Evolutionary conservation across 805 yeast genomes (phyloP).

Genomic region (Nakazawaea siamensis): DNA sequence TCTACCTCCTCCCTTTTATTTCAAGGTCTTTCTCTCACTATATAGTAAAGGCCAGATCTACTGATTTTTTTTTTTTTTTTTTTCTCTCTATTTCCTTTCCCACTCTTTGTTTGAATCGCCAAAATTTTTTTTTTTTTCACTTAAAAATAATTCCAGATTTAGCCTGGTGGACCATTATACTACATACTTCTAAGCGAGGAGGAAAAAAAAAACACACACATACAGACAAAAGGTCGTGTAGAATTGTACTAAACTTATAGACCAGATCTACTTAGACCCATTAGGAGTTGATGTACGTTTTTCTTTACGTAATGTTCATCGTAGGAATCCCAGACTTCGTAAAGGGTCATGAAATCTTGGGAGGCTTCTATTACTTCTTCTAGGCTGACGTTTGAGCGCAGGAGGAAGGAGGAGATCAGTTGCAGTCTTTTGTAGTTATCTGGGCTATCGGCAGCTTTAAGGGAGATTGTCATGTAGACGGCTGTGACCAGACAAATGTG

Average conservation of each 20-base stretch:
- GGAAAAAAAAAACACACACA: no score
- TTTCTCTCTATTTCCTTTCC: no score
- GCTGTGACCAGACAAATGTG: conserved; percentile 80
- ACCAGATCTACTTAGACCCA: conserved; percentile 15
- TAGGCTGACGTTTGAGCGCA: conserved; percentile 67
- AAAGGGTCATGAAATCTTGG: conserved; percentile 75
- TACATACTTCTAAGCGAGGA: no score
- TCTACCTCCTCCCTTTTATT: no score
- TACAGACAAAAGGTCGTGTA: background rate
- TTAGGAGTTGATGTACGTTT: conserved; percentile 29
- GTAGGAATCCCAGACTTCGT: conserved; percentile 82
- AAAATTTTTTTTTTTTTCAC: no score
- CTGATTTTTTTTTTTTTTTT: no score
- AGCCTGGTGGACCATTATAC: no score
- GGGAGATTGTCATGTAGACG: conserved; percentile 66
- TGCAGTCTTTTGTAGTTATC: conserved; percentile 37
- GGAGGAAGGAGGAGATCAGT: conserved; percentile 56
- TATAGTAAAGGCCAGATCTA: no score
- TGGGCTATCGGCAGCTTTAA: no score
- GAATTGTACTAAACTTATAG: background rate
- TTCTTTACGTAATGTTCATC: conserved; percentile 56
- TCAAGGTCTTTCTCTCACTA: no score
- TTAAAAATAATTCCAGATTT: no score
- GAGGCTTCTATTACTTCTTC: conserved; percentile 74
- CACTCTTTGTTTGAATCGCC: background rate